Conservation (phyloP, 1,284 basidiomycete species). For the Apiotrichum sp. region DNA sequence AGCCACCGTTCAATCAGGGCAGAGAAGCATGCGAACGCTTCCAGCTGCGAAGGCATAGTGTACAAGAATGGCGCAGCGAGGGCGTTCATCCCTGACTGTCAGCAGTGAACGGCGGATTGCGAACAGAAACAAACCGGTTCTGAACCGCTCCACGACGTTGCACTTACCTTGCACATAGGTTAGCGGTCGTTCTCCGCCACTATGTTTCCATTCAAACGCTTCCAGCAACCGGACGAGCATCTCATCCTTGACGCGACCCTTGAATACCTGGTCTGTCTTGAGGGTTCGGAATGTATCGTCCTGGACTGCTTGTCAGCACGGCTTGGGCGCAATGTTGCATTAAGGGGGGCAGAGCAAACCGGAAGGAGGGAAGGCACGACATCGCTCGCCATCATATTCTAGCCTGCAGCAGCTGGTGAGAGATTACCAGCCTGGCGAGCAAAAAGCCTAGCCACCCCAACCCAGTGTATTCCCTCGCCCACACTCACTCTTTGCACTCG, state of each 20-base stretch:
- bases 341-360: too few relatives aligned
- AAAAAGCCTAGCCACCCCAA: too few relatives aligned
- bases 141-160: background rate
- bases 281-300: conserved; percentile 68
- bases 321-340: too few relatives aligned
- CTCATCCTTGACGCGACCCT: conserved; percentile 87
- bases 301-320: conserved; percentile 42
- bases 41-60: conserved; percentile 88
- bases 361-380: too few relatives aligned
- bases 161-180: conserved; percentile 76
- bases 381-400: too few relatives aligned
- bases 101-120: too few relatives aligned
- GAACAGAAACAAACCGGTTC: too few relatives aligned
- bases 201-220: conserved; percentile 83
- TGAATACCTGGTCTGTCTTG: conserved; percentile 90
- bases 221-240: conserved; percentile 93
- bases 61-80: conserved; percentile 95
- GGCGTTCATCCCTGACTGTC: conserved; percentile 89
- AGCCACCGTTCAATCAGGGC: conserved; percentile 86
- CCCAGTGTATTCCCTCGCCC: background rate
- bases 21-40: conserved; percentile 92
- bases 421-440: too few relatives aligned
- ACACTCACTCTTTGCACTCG: conserved; percentile 81
- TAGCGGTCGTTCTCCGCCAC: conserved; percentile 58
- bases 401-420: too few relatives aligned